phyloP scores from a whole-genome alignment of 495 filamentous ascomycete species.

The Penicillium lagena region DNA sequence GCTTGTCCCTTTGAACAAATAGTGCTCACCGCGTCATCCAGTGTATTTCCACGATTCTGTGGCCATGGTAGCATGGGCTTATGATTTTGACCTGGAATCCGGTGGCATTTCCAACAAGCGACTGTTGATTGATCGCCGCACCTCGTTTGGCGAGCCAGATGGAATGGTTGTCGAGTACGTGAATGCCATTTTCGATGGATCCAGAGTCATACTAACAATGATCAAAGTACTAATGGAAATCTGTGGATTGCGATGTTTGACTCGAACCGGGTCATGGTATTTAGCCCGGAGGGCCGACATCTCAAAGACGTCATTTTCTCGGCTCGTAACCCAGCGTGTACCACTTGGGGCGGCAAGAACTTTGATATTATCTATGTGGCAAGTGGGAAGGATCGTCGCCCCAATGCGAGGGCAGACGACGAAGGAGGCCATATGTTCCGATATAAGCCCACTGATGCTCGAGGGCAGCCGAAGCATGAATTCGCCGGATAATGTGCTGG shows the following conservation, averaged over 20 bases:
- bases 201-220: neutral
- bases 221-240: conserved; percentile 9
- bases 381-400: no score
- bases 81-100: conserved; percentile 21
- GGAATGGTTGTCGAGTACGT: conserved; percentile 21
- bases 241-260: conserved; percentile 14
- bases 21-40: neutral
- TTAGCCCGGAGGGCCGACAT: conserved; percentile 6
- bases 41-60: conserved; percentile 24
- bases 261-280: conserved; percentile 10
- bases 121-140: conserved; percentile 13
- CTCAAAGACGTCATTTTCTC: conserved; percentile 11
- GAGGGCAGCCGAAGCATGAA: no score
- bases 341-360: neutral
- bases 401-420: no score
- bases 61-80: conserved; percentile 13
- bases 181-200: no score
- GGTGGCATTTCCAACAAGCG: conserved; percentile 18
- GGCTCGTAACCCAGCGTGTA: conserved; percentile 9
- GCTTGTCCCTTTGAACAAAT: neutral
- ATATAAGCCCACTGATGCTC: no score
- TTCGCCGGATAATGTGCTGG: no score
- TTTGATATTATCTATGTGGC: conserved; percentile 14
- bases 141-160: conserved; percentile 16
- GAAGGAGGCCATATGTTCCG: no score